These are phyloP conservation scores for Lactuca sativa DNA, from an alignment of 129 eudicot genomes.

Conservation along the genomic window DNA sequence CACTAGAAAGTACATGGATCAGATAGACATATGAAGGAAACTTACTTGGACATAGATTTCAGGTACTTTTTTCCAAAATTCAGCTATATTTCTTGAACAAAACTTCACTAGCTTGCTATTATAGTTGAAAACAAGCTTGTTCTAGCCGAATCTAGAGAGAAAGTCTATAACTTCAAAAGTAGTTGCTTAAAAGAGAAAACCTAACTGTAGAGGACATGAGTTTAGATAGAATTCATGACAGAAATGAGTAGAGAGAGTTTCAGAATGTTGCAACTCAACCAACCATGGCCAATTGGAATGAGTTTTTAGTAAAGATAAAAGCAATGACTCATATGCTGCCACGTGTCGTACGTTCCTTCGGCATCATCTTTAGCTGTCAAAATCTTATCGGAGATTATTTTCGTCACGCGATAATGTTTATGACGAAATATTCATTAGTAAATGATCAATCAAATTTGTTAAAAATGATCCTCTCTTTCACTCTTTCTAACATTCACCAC, in stretches of 20 bases:
- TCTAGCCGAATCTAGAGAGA: constrained; percentile 18
- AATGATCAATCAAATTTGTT: constrained; percentile 4
- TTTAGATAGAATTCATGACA: constrained; percentile 23
- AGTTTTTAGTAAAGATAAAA: constrained; percentile 32
- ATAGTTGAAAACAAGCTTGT: constrained; percentile 1
- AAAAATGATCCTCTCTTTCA: neutral
- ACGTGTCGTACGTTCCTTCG: constrained; percentile 35
- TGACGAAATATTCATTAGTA: constrained; percentile 24
- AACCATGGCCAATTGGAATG: constrained; percentile 42
- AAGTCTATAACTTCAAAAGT: constrained; percentile 26
- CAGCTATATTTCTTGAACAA: constrained; percentile 10
- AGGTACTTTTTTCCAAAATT: constrained; percentile 18
- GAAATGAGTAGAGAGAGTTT: constrained; percentile 29
- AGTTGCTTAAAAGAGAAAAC: constrained; percentile 32
- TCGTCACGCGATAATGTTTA: constrained; percentile 29
- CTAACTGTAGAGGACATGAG: constrained; percentile 21
- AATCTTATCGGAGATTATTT: constrained; percentile 34
- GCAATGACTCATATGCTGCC: constrained; percentile 50
- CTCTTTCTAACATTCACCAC: neutral
- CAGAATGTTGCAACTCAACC: constrained; percentile 54
- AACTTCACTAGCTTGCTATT: constrained; percentile 20
- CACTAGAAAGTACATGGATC: constrained; percentile 21
- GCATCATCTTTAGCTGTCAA: constrained; percentile 33
- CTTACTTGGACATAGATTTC: constrained; percentile 32
- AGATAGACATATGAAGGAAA: constrained; percentile 15